Evolutionary conservation across 345 rosid species (phyloP), one percentile per base, ranked within the genome.

Genomic region (Geranium brycei): DNA sequence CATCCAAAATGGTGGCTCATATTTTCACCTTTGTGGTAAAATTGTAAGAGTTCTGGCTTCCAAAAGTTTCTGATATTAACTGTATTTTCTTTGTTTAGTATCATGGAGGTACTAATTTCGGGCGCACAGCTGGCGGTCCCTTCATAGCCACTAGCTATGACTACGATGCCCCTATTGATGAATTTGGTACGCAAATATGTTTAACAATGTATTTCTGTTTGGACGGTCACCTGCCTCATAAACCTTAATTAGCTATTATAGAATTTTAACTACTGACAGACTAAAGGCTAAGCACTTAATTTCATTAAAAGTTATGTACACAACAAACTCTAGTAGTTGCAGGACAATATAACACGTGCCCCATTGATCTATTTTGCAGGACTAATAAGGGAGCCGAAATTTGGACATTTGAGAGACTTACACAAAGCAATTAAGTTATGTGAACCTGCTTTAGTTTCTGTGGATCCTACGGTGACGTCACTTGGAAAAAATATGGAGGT

Each of bases 111-210:
- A 88, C 97, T 2, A 93, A 93, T 68, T 93, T 93, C 30, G 97
- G 82, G 60, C 72, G 97, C 69, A 93, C 99, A 31, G 87, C 99
- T 17, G 96, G 97, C 40, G 99, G 95, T 71, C 89, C 84, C 53
- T 93, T 88, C 80, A 87, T 93, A 74, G 88, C 99, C 31, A 85
- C 99, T 63, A 93, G 95, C 78, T 91, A 93, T 64, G 99, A 93
- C 65, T 93, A 93, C 57, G 99, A 88, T 61, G 99, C 96, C 78
- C 99, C 97, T 69, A 71, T 93, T 5, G 99, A 93, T 77, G 97
- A 93, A 82, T 93, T 72, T 55, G 99, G 99, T 92, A 74, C 31
- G 81, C 41, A 35, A 35, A 19, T 19, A 56, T 30, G 65, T 47
- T 6, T 47, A 47, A 11, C 53, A 6, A 6, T 47, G 53, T 6